phyloP scores from a whole-genome alignment of 164 flowering plant species.

The Stephania cephalantha region DNA sequence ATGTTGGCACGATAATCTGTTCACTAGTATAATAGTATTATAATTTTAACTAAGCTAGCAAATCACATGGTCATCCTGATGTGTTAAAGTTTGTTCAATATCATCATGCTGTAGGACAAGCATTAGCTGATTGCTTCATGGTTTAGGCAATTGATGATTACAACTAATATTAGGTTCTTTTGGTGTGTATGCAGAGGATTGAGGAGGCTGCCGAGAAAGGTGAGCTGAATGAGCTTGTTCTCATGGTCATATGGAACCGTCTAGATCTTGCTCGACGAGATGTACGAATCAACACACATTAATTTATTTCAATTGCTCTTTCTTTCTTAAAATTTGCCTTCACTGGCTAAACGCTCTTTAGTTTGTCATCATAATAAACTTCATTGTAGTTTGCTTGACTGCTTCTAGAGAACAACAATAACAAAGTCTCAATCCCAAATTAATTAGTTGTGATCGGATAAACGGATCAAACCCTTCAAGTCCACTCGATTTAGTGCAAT shows the following conservation, averaged over 20 bases:
- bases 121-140: neutral
- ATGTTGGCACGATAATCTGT: neutral
- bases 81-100: too few species aligned
- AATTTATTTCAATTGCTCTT: neutral
- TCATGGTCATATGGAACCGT: constrained; percentile 95
- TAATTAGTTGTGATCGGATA: too few species aligned
- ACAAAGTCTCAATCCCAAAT: too few species aligned
- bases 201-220: constrained; percentile 97
- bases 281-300: constrained; percentile 35
- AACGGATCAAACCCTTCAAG: too few species aligned
- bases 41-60: too few species aligned
- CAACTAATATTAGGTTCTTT: neutral
- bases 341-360: neutral
- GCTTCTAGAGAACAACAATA: too few species aligned
- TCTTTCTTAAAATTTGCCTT: neutral
- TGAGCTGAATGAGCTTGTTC: constrained; percentile 79
- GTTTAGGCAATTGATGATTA: neutral
- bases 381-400: too few species aligned
- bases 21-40: too few species aligned
- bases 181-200: constrained; percentile 49
- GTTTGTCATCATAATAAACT: neutral
- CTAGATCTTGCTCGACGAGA: constrained; percentile 98
- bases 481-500: too few species aligned
- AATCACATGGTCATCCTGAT: too few species aligned
- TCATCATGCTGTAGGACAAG: neutral